Conservation (phyloP, 2,329 filamentous ascomycete genomes). For the Stenocarpella maydis region DNA sequence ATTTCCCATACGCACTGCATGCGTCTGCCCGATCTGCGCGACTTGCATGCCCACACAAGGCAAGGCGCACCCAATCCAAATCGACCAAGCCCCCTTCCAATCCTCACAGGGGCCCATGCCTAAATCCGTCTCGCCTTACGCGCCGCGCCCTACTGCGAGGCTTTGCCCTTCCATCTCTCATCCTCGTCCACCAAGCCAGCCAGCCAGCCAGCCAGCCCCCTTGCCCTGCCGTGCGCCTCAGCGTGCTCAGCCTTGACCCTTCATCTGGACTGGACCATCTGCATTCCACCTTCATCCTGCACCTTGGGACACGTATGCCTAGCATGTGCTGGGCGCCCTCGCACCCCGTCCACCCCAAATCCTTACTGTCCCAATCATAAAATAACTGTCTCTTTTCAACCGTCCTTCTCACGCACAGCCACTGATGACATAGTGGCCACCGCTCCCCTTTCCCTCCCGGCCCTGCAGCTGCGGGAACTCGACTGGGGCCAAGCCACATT, state of each 20-base stretch:
- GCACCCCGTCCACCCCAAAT: background rate
- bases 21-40: constrained; percentile 23
- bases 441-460: background rate
- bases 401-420: background rate
- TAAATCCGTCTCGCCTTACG: constrained; percentile 19
- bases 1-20: constrained; percentile 30
- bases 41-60: constrained; percentile 24
- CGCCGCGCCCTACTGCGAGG: constrained; percentile 22
- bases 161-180: background rate
- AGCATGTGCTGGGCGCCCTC: constrained; percentile 11
- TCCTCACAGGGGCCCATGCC: constrained; percentile 14
- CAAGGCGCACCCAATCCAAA: constrained; percentile 13
- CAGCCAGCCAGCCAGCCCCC: too few species aligned
- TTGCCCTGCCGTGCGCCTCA: constrained; percentile 1
- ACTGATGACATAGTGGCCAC: constrained; percentile 22
- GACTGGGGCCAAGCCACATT: background rate
- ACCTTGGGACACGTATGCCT: constrained; percentile 9
- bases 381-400: background rate
- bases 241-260: constrained; percentile 11
- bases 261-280: background rate
- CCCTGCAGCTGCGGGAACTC: constrained; percentile 4
- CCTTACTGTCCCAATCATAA: background rate
- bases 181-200: background rate
- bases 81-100: constrained; percentile 9
- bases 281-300: constrained; percentile 11